Conservation (phyloP, 257 asterid species). For the Misopates orontium region DNA sequence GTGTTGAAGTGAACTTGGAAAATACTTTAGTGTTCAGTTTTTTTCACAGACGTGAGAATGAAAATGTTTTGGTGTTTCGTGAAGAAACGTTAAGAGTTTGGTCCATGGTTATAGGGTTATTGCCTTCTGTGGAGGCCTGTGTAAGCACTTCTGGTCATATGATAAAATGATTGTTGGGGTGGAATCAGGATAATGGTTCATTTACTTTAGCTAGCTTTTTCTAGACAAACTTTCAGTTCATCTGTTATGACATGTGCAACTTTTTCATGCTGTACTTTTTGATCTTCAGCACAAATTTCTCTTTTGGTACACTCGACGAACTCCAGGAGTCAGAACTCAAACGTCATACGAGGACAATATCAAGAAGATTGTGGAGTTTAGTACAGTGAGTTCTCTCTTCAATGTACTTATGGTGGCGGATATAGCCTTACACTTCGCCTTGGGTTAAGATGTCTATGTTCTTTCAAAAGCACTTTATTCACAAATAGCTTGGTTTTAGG, state of each 20-base stretch:
- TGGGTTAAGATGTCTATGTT: constrained; percentile 8
- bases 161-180: no score
- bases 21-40: no score
- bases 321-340: constrained; percentile 90
- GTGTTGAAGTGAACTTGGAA: no score
- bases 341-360: constrained; percentile 93
- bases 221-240: neutral
- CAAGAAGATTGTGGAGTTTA: constrained; percentile 86
- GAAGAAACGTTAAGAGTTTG: no score
- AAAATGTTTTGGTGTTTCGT: no score
- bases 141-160: no score
- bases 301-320: constrained; percentile 96
- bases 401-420: neutral
- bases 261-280: constrained; percentile 14
- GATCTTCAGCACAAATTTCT: constrained; percentile 73
- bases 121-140: no score
- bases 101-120: no score
- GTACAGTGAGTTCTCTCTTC: constrained; percentile 59
- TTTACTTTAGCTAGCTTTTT: neutral
- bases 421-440: constrained; percentile 6
- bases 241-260: constrained; percentile 11
- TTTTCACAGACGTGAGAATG: no score
- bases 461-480: constrained; percentile 10
- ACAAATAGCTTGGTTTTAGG: constrained; percentile 44
- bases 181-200: neutral